Evolutionary conservation across 179 eudicot genomes (phyloP), one percentile per base, ranked within the genome.

Genomic region (Pouteria campechiana): DNA sequence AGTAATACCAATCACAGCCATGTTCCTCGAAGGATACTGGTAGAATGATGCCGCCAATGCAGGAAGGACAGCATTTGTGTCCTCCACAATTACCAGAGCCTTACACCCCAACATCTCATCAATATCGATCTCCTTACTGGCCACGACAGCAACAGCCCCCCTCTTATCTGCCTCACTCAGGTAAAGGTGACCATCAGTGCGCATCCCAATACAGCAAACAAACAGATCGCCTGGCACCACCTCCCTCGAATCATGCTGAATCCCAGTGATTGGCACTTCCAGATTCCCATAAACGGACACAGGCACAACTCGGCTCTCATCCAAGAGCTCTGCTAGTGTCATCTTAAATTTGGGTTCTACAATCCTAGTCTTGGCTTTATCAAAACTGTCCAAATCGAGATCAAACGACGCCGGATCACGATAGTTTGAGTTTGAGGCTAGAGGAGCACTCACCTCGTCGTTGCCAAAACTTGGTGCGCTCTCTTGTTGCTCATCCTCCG

Each of bases 131-230:
- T 90, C 98, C 54, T 82, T 82, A 58, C 96, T 90, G 10, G 94
- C 92, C 10, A 90, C 98, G 53, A 86, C 92, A 3, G 96, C 98
- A 21, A 79, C 92, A 6, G 96, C 98, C 23, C 98, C 98, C 59
- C 98, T 70, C 68, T 90, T 90, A 62, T 76, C 92, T 5, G 94
- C 94, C 85, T 90, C 98, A 14, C 60, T 72, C 45, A 90, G 50
- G 47, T 44, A 68, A 75, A 82, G 59, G 66, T 79, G 78, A 20
- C 92, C 96, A 69, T 82, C 98, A 9, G 62, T 73, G 2, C 57
- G 70, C 58, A 56, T 76, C 57, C 86, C 94, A 15, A 87, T 78
- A 71, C 96, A 82, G 51, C 96, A 90, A 48, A 90, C 87, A 42
- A 79, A 86, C 86, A 90, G 68, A 77, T 90, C 96, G 14, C 98